Conservation (phyloP, 495 filamentous ascomycete species). For the Penicillium mononematosum region DNA sequence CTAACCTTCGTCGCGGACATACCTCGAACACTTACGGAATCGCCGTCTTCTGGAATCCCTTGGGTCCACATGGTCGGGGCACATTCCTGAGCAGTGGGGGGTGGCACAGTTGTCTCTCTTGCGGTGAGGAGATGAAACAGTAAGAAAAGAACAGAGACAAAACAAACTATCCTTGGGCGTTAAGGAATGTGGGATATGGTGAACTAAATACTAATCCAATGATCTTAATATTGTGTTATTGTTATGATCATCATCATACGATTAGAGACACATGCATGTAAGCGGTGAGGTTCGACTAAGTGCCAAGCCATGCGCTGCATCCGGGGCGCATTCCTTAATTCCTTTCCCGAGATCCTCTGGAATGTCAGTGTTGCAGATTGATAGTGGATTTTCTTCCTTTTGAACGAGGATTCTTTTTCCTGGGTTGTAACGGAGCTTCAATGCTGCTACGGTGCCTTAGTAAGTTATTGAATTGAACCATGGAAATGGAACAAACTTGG, state of each 20-base stretch:
- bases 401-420: neutral
- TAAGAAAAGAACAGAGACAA: neutral
- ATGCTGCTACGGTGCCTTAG: neutral
- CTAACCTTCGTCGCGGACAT: conserved; percentile 5
- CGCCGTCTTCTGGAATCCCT: conserved; percentile 21
- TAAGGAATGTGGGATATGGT: conserved; percentile 9
- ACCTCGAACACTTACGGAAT: conserved; percentile 1
- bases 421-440: neutral
- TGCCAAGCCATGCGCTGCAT: conserved; percentile 16
- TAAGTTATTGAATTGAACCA: neutral
- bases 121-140: conserved; percentile 15
- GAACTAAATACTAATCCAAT: conserved; percentile 9
- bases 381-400: neutral
- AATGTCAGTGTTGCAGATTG: conserved; percentile 9
- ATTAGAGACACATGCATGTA: conserved; percentile 7
- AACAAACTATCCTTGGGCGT: conserved; percentile 1
- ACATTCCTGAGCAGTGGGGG: conserved; percentile 14
- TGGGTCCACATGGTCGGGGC: conserved; percentile 21
- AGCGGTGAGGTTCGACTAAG: conserved; percentile 7
- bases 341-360: conserved; percentile 7
- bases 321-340: conserved; percentile 15
- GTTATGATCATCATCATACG: conserved; percentile 3
- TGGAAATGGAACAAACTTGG: neutral
- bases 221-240: neutral
- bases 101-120: conserved; percentile 7